Base-by-base conservation (phyloP, 2,329 filamentous ascomycete genomes). In the Phaeosphaeria sp. region DNA sequence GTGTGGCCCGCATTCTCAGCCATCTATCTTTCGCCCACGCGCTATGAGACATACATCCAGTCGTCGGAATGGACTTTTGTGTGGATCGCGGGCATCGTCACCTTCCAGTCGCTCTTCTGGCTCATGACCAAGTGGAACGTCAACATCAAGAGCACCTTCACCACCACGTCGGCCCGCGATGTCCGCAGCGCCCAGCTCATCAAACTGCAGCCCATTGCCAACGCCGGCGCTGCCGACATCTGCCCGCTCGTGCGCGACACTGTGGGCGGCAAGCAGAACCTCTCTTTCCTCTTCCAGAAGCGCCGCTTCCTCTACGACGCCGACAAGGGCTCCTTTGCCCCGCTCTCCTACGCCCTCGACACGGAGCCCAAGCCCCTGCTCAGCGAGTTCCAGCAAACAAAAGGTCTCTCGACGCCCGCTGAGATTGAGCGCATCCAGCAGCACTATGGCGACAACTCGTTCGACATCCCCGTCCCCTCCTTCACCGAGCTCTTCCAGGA, bases 21-120 rank as follows among this genome's bases (percentile, higher is more conserved):
- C 76, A 88, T 93, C 78, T 98, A 97, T 77, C 87, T 96, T 53
- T 90, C 88, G 21, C 84, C 88, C 60, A 89, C 92, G 53, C 88
- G 91, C 66, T 99, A 99, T 79, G 90, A 96, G 66, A 90, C 89
- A 74, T 89, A 98, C 81, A 96, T 99, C 64, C 87, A 91, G 70
- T 93, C 90, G n/a, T 89, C 91, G 68, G 95, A 99, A 83, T 99
- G 95, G 94, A 98, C 96, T 0, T 96, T 97, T 76, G 92, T 99
- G 62, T 99, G 92, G 89, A 87, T 90, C 65, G 94, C 91, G 71
- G 85, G 88, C 66, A 97, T 99, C 74, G 84, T 96, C 76, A 97
- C 93, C 11, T 73, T 90, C 55, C 96, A 99, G 82, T 89, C 91
- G 63, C 85, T 99, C 63, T 81, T 93, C 68, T 99, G 95, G 94